These are phyloP conservation scores for Suillus fuscotomentosus DNA, from an alignment of 768 basidiomycete species.

Conservation along the genomic window DNA sequence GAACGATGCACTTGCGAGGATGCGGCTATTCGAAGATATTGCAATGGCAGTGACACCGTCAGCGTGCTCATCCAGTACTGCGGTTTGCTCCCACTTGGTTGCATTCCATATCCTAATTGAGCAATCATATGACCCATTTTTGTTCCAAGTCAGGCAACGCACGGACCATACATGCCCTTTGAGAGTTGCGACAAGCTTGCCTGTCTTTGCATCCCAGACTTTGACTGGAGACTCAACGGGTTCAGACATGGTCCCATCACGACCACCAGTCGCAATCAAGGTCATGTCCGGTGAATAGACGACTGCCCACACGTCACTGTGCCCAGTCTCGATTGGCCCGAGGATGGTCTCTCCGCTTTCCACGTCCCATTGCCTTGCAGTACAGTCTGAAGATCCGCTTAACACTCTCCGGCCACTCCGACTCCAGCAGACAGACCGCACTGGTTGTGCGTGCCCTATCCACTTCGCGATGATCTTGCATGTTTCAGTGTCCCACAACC, in stretches of 20 bases:
- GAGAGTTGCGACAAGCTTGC: slow-evolving; percentile 2
- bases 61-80: background rate
- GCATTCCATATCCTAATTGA: background rate
- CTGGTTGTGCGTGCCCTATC: background rate
- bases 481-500: too few species aligned
- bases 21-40: background rate
- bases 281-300: slow-evolving; percentile 6
- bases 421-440: background rate
- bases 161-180: background rate
- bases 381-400: background rate
- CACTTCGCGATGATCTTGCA: too few species aligned
- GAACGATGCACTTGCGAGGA: slow-evolving; percentile 13
- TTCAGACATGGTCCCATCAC: background rate
- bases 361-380: background rate
- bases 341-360: background rate
- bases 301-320: rapidly evolving
- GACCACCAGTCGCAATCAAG: background rate
- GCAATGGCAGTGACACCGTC: background rate
- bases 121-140: rapidly evolving
- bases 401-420: background rate
- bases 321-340: background rate
- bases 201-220: slow-evolving; percentile 2
- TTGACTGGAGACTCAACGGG: background rate
- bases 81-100: background rate
- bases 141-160: background rate